These are phyloP conservation scores for Ophiostoma fasciatum DNA, from an alignment of 2,329 filamentous ascomycete species.

Conservation along the genomic window DNA sequence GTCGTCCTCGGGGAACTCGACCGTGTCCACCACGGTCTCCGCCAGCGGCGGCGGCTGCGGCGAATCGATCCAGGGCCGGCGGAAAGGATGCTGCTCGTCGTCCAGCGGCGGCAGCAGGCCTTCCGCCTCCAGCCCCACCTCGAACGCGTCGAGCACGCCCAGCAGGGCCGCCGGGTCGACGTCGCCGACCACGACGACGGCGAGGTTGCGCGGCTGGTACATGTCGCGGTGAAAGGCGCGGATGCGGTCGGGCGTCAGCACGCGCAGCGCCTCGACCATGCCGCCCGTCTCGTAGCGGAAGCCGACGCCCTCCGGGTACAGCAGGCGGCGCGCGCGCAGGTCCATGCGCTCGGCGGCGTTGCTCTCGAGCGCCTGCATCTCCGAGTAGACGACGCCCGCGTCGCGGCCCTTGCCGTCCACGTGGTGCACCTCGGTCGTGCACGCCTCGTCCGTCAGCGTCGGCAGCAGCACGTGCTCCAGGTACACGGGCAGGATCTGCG, in stretches of 20 bases:
- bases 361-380: conserved; percentile 95
- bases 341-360: conserved; percentile 77
- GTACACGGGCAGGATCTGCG: conserved; percentile 86
- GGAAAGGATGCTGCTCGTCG: conserved; percentile 66
- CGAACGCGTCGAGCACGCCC: conserved; percentile 71
- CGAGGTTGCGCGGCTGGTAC: conserved; percentile 96
- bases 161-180: conserved; percentile 71
- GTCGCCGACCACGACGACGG: conserved; percentile 82
- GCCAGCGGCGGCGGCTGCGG: conserved; percentile 58
- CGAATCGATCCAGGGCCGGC: conserved; percentile 83
- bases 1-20: conserved; percentile 92
- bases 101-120: conserved; percentile 65
- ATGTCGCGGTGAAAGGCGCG: conserved; percentile 90
- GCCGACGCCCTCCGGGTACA: conserved; percentile 80
- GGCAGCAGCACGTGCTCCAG: conserved; percentile 87
- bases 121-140: conserved; percentile 64
- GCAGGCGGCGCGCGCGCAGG: conserved; percentile 57
- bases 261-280: conserved; percentile 81
- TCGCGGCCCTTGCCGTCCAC: conserved; percentile 88
- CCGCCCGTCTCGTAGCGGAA: conserved; percentile 98
- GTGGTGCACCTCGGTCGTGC: conserved; percentile 93
- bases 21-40: conserved; percentile 58
- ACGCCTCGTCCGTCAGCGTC: conserved; percentile 81
- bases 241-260: conserved; percentile 77
- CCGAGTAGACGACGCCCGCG: conserved; percentile 93